Base-by-base conservation (phyloP, 495 filamentous ascomycete species). In the Penicillium cataractarum region DNA sequence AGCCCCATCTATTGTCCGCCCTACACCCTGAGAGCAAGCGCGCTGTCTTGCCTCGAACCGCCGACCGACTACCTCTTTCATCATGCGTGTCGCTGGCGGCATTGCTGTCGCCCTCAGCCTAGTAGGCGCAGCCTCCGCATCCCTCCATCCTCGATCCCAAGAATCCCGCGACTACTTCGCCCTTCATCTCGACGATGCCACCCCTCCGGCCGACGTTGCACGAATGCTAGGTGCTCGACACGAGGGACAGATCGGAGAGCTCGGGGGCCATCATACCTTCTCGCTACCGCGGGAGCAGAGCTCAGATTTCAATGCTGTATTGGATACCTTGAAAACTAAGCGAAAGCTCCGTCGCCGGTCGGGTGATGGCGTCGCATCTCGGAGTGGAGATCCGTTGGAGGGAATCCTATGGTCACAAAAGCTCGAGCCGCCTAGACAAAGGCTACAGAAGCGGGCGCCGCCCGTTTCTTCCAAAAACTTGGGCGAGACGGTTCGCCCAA, bases 141-240 rank as follows among this genome's bases (percentile, higher is more conserved):
- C 49, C 66, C 70, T 82, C 73, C 77, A 77, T 71, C 71, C 76
- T 74, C 76, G 87, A 27, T 80, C 91, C 65, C 88, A 89, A 74
- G 85, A 89, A 12, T 82, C 86, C 6, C 89, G 89, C 76, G 92
- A 97, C 70, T 97, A 93, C 76, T 96, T 97, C 73, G 92, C 93
- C 52, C 81, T 97, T 53, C 90, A 96, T 62, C 86, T 97, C 61
- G 86, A 86, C 46, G 77, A 84, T 15, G 76, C 82, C 44, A 80
- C 81, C 24, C 81, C 85, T 4, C 95, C 96, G 26, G 74, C 83
- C 32, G 78, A 89, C n/a, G 79, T 98, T 56, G 92, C 95, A 15
- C 76, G 81, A 19, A 79, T 83, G 19, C 78, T 99, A 31, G 91
- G 90, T 26, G 83, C 96, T 32, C 81, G 85, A 42, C 89, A 96